Evolutionary conservation across 306 rosid species (phyloP), one percentile per base, ranked within the genome.

Genomic region (Gynostemma pentaphyllum): DNA sequence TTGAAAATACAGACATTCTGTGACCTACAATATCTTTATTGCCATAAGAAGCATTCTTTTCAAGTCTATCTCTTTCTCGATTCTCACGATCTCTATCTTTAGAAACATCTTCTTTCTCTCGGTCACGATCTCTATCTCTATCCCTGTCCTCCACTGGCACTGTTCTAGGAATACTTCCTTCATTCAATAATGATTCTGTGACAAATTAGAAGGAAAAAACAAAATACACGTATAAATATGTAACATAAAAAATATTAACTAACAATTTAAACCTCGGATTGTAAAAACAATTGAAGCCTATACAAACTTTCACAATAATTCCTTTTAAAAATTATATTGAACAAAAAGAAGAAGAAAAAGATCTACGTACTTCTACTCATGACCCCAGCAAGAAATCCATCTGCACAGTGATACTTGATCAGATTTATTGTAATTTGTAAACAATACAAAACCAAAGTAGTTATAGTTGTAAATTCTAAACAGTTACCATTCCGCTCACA

Each of bases 351-450:
- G 55, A 72, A 79, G 29, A 69, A 69, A 72, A 69, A 46, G 53
- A 56, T 57, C 70, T 69, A 83, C 97, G 44, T 90, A 90, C 96
- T 92, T 80, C 82, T 94, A 79, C 84, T 88, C 94, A 86, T 87
- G 81, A 94, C 97, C 56, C 90, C 97, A 72, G 95, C 94, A 76
- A 87, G 95, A 83, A 87, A 83, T 78, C 94, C 99, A 76, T 87
- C 95, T 90, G 89, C 84, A 81, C 67, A 59, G 81, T 68, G 72
- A 75, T 68, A 66, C 40, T 67, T 54, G 49, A 73, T 90, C 77
- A 85, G 85, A 77, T 64, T 72, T 47, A 61, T 27, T 50, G 52
- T 23, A n/a, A n/a, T n/a, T n/a, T n/a, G n/a, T 45, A 47, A 54
- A 70, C 14, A 52, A 49, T 23, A 55, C 67, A 51, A 70, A 36